Evolutionary conservation across 768 basidiomycete species (phyloP).

Genomic region (Naematelia encephala): DNA sequence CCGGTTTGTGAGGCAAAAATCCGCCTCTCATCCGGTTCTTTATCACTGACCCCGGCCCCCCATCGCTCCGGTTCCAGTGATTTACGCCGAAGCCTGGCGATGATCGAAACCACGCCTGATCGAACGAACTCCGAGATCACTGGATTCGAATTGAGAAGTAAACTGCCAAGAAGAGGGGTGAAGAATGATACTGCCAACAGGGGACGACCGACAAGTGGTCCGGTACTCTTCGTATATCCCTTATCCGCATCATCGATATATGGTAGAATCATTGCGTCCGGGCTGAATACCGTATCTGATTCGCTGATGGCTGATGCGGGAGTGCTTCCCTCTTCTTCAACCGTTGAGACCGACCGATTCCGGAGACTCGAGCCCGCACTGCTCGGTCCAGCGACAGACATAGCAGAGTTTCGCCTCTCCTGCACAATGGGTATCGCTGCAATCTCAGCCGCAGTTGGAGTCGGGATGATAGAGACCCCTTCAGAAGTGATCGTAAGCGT

Average conservation of each 20-base stretch:
- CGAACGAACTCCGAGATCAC: conserved; percentile 70
- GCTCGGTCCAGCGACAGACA: conserved; percentile 4
- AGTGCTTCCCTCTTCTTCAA: conserved; percentile 2
- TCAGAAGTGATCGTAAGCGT: conserved; percentile 39
- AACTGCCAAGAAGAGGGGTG: conserved; percentile 82
- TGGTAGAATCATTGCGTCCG: conserved; percentile 5
- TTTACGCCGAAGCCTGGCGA: conserved; percentile 65
- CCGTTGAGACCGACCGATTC: not conserved
- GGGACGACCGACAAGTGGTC: conserved; percentile 34
- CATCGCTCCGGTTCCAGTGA: conserved; percentile 25
- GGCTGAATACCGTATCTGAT: conserved; percentile 25
- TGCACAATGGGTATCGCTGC: conserved; percentile 8
- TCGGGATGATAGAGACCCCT: conserved; percentile 37
- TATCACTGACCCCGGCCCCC: conserved; percentile 48
- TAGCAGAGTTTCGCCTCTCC: conserved; percentile 4
- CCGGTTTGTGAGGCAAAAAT: conserved; percentile 45
- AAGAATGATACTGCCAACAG: conserved; percentile 74
- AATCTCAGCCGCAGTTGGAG: conserved; percentile 32
- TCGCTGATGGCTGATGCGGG: not conserved
- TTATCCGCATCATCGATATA: conserved; percentile 9
- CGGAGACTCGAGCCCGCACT: conserved; percentile 16
- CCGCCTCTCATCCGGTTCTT: conserved; percentile 27
- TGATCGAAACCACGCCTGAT: conserved; percentile 70
- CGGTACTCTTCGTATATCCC: conserved; percentile 13
- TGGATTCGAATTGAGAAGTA: conserved; percentile 76